Evolutionary conservation across 148 eudicot genomes (phyloP).

Genomic region (Selenicereus undatus): DNA sequence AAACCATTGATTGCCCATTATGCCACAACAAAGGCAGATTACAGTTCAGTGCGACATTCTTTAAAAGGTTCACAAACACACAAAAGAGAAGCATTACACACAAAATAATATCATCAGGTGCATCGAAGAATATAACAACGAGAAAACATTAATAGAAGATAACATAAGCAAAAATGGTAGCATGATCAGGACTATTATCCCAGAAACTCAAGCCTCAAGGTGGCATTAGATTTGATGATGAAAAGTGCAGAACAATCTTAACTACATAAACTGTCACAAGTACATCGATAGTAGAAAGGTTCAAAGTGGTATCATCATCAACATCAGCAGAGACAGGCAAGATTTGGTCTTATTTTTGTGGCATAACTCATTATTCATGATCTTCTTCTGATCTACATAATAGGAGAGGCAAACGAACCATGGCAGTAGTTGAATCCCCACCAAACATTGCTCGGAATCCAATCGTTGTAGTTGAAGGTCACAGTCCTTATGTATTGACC

Average conservation of each 20-base stretch:
- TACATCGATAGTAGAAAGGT: constrained; percentile 1
- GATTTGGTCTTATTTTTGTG: constrained; percentile 6
- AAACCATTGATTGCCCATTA: not conserved
- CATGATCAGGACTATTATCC: not conserved
- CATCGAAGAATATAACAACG: not conserved
- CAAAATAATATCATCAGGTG: not conserved
- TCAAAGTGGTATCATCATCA: not conserved
- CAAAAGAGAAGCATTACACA: not conserved
- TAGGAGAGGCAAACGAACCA: constrained; percentile 33
- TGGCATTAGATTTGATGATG: constrained; percentile 8
- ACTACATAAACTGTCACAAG: constrained; percentile 1
- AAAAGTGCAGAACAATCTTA: constrained; percentile 19
- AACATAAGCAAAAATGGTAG: not conserved
- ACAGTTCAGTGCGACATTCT: not conserved
- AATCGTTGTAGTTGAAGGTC: constrained; percentile 37
- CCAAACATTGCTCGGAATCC: constrained; percentile 48
- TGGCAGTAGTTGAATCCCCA: constrained; percentile 45
- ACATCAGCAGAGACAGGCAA: constrained; percentile 2
- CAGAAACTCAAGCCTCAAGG: not conserved
- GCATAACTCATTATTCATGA: constrained; percentile 8
- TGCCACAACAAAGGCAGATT: not conserved
- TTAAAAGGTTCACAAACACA: not conserved
- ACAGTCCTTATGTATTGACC: constrained; percentile 35
- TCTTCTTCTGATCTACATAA: constrained; percentile 25
- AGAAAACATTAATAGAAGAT: not conserved